phyloP scores from a whole-genome alignment of 352 stramenopile genomes.

The Phytophthora tubulina region DNA sequence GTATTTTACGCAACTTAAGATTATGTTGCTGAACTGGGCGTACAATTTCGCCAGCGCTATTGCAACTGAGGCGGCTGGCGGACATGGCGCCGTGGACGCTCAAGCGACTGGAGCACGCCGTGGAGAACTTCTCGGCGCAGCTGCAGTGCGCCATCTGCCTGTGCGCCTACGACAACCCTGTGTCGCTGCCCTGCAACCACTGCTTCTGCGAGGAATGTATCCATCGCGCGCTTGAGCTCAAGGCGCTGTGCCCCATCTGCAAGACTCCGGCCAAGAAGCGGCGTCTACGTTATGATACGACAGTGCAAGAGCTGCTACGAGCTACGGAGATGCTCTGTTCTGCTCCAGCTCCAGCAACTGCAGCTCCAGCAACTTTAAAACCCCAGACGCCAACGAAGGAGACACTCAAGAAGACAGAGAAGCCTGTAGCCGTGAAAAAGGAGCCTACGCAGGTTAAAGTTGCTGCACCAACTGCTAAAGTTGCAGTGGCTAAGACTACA shows the following conservation, averaged over 20 bases:
- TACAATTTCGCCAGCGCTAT: constrained; percentile 13
- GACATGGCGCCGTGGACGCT: constrained; percentile 49
- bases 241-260: constrained; percentile 84
- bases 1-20: background rate
- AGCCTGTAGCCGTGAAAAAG: constrained; percentile 7
- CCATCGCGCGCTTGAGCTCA: constrained; percentile 82
- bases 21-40: background rate
- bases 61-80: constrained; percentile 7
- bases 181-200: constrained; percentile 88
- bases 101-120: constrained; percentile 61
- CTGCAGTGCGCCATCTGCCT: constrained; percentile 89
- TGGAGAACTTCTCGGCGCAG: constrained; percentile 77
- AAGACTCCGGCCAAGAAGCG: constrained; percentile 86
- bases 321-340: constrained; percentile 63
- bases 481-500: constrained; percentile 9
- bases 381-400: background rate
- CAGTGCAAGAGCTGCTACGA: constrained; percentile 74
- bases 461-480: constrained; percentile 14
- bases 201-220: constrained; percentile 92
- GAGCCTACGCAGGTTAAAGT: constrained; percentile 4
- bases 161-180: constrained; percentile 70
- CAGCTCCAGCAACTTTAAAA: background rate
- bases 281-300: constrained; percentile 76
- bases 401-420: background rate
- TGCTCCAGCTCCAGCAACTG: constrained; percentile 11